Conservation (phyloP, 1,284 basidiomycete species). For the Mycocalia duriaeana region DNA sequence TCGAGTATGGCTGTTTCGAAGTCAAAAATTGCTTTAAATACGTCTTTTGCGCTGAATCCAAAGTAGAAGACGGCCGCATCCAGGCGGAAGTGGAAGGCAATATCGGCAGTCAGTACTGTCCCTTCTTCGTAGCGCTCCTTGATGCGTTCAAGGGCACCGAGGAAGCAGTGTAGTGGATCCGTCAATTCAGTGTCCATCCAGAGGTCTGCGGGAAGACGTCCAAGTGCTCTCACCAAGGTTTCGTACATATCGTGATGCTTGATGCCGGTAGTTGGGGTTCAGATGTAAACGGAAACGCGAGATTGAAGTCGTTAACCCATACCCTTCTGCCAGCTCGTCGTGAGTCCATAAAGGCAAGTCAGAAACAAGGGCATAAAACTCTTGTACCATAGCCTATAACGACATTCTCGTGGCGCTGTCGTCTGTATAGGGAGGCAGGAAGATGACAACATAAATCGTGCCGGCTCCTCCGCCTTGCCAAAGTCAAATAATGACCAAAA, state of each 20-base stretch:
- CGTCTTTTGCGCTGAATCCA: conserved; percentile 1
- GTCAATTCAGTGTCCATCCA: too few relatives aligned
- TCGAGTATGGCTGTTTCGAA: neutral
- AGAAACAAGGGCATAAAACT: conserved; percentile 1
- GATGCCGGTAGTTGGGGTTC: conserved; percentile 2
- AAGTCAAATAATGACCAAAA: conserved; percentile 10
- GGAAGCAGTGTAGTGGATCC: too few relatives aligned
- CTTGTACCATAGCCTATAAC: conserved; percentile 4
- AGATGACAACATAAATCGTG: neutral
- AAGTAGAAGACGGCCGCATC: neutral
- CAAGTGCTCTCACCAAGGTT: neutral
- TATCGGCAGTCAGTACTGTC: conserved; percentile 4
- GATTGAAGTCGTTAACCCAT: conserved; percentile 5
- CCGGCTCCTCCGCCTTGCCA: conserved; percentile 1
- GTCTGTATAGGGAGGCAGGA: conserved; percentile 8
- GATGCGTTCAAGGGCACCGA: conserved; percentile 1
- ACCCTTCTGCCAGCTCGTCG: conserved; percentile 10
- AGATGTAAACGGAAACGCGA: conserved; percentile 1
- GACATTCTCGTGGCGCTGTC: conserved; percentile 3
- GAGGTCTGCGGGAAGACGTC: neutral
- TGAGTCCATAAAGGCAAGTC: conserved; percentile 11
- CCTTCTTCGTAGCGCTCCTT: conserved; percentile 3
- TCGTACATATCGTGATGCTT: neutral
- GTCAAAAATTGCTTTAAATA: neutral
- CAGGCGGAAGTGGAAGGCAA: conserved; percentile 4